Base-by-base conservation (phyloP, 2,329 filamentous ascomycete genomes). In the Pseudogymnoascus sp. region DNA sequence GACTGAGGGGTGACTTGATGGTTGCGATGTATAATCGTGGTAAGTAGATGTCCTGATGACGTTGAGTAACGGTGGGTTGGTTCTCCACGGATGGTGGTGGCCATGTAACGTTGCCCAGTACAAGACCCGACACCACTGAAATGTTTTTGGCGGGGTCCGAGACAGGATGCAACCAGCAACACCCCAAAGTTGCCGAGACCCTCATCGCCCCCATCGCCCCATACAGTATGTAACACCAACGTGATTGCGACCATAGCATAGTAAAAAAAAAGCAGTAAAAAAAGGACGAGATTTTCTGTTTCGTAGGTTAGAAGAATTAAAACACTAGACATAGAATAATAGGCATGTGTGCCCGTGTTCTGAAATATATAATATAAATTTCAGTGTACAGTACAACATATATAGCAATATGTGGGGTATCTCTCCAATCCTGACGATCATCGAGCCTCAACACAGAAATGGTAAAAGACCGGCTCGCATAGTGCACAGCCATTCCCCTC, bases 331-430 rank as follows among this genome's bases (percentile, higher is more conserved):
- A 50, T 50, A 28, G 23, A 10, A 53, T 53, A 53, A 28, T 53
- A 53, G 44, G 44, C 23, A 28, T 31, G 23, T 31, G 44, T 53
- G n/a, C n/a, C 44, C 44, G 23, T 31, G 26, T 31, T 53, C 44
- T 53, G 44, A 53, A 47, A 53, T 53, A 53, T 53, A 53, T 53
- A 53, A 28, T 53, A 28, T 53, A 23, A 17, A 53, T 53, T 50
- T 28, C 44, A 53, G 44, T 26, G 23, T 53, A 53, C 44, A 53
- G 44, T 53, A 53, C 44, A 53, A 53, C 44, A 53, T 53, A 53
- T 28, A 53, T 53, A 15, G 23, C 44, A 53, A 53, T 53, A 53
- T 53, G 44, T 53, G 44, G 44, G 44, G 44, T 53, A 53, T 53
- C 23, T 53, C 23, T 53, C 44, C 44, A 53, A 53, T 53, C 44